A percentile compares a stretch with the other conserved stretches of the same genome.
These are phyloP conservation scores for Centrapalus pauciflorus DNA, from an alignment of 129 eudicot genomes.

Conservation along the genomic window DNA sequence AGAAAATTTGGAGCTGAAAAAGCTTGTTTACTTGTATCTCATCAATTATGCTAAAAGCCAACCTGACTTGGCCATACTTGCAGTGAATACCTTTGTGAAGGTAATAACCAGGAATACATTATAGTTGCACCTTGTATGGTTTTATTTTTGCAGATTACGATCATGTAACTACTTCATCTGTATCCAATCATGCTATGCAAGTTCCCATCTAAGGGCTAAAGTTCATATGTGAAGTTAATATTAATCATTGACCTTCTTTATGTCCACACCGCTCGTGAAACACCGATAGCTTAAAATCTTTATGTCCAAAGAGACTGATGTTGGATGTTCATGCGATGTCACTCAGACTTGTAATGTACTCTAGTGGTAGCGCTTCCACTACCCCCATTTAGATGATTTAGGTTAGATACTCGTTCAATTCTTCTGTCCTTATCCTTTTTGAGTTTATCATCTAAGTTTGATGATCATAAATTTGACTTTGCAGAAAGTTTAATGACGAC, in stretches of 20 bases:
- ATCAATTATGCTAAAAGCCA: conserved; percentile 98
- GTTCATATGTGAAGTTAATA: no score
- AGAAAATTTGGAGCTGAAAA: conserved; percentile 93
- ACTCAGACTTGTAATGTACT: background rate
- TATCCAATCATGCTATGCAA: conserved; percentile 1
- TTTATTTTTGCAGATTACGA: background rate
- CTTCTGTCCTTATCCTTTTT: no score
- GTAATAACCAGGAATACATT: conserved; percentile 31
- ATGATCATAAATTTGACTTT: no score
- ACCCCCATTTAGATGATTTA: no score
- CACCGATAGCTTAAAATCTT: background rate
- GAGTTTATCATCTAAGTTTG: no score
- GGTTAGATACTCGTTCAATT: no score
- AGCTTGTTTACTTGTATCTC: conserved; percentile 95
- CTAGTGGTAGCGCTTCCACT: no score
- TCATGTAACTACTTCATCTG: background rate
- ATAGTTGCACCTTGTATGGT: conserved; percentile 4
- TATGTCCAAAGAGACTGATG: background rate
- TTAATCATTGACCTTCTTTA: background rate
- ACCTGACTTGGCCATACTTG: conserved; percentile 96
- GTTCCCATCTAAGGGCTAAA: background rate
- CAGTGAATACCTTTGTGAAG: conserved; percentile 99
- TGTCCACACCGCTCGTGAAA: background rate
- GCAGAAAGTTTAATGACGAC: no score
- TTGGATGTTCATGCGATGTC: background rate